Conservation (phyloP, 129 eudicot genomes). For the Artemisia argyi region DNA sequence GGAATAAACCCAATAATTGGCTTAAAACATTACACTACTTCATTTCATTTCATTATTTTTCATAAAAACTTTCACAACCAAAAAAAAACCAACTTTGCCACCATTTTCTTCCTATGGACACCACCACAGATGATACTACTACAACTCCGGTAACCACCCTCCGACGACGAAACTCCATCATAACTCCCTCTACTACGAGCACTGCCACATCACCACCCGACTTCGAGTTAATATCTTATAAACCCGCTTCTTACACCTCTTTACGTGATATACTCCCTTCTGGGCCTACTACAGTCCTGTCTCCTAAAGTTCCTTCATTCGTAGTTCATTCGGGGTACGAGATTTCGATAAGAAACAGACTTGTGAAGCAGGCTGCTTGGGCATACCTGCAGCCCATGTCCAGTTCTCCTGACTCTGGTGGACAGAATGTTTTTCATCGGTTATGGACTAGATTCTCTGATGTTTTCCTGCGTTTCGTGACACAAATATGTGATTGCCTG, state of each 20-base stretch:
- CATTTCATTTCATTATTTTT: neutral
- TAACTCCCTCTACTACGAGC: slow-evolving; percentile 20
- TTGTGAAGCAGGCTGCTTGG: slow-evolving; percentile 97
- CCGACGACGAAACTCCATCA: slow-evolving; percentile 52
- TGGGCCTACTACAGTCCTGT: slow-evolving; percentile 15
- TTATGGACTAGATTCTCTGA: slow-evolving; percentile 38
- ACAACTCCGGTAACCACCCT: slow-evolving; percentile 29
- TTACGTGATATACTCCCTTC: slow-evolving; percentile 65
- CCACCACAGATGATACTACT: slow-evolving; percentile 10
- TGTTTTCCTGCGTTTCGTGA: slow-evolving; percentile 2
- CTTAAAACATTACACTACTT: slow-evolving; percentile 5
- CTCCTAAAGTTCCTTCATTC: slow-evolving; percentile 42
- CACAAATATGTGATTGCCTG: slow-evolving; percentile 20
- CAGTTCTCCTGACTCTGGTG: slow-evolving; percentile 39
- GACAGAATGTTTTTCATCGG: slow-evolving; percentile 41
- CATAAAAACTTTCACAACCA: neutral
- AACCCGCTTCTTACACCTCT: slow-evolving; percentile 65
- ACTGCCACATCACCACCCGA: slow-evolving; percentile 29
- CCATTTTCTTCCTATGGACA: slow-evolving; percentile 22
- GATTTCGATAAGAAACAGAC: slow-evolving; percentile 71
- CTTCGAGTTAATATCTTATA: slow-evolving; percentile 47
- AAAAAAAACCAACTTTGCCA: slow-evolving; percentile 27
- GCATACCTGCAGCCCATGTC: slow-evolving; percentile 91
- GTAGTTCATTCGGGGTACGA: slow-evolving; percentile 37
- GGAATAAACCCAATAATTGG: neutral